Percentiles rank a stretch among this genome's conserved stretches.
These are phyloP conservation scores for Diaporthe eres DNA, from an alignment of 2,329 filamentous ascomycete genomes.

Conservation along the genomic window DNA sequence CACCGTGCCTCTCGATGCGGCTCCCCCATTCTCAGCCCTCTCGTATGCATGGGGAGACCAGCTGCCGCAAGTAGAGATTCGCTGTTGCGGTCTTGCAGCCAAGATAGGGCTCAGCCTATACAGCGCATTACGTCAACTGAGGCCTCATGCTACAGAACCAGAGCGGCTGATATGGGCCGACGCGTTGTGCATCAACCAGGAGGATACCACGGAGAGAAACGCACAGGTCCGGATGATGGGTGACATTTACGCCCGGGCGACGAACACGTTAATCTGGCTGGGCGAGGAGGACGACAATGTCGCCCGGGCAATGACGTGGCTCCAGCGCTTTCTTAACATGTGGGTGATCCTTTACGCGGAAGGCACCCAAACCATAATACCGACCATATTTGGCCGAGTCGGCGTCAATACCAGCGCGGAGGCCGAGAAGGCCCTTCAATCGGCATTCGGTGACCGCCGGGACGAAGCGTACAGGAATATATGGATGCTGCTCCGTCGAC, in stretches of 20 bases:
- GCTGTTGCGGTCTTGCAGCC: background rate
- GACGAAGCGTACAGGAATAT: background rate
- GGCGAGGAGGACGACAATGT: background rate
- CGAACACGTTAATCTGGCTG: slow-evolving; percentile 3
- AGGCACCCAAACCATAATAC: too few relatives aligned
- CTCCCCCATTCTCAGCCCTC: background rate
- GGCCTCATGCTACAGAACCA: fast-evolving
- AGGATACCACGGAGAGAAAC: background rate
- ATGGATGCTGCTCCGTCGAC: background rate
- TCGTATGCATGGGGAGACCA: background rate
- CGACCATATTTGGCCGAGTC: background rate
- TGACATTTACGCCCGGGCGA: background rate
- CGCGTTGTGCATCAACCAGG: slow-evolving; percentile 31
- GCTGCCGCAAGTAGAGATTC: background rate
- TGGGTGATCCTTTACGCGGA: background rate
- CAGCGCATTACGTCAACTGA: background rate
- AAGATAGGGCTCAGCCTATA: background rate
- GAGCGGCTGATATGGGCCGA: slow-evolving; percentile 24
- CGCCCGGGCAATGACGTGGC: background rate
- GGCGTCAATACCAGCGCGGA: background rate
- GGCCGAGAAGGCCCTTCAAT: background rate
- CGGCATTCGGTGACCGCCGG: background rate
- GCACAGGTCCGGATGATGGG: slow-evolving; percentile 22
- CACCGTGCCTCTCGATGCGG: background rate
- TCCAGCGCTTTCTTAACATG: background rate